Base-by-base conservation (phyloP, 352 stramenopile genomes). In the Saprolegnia parasitica region DNA sequence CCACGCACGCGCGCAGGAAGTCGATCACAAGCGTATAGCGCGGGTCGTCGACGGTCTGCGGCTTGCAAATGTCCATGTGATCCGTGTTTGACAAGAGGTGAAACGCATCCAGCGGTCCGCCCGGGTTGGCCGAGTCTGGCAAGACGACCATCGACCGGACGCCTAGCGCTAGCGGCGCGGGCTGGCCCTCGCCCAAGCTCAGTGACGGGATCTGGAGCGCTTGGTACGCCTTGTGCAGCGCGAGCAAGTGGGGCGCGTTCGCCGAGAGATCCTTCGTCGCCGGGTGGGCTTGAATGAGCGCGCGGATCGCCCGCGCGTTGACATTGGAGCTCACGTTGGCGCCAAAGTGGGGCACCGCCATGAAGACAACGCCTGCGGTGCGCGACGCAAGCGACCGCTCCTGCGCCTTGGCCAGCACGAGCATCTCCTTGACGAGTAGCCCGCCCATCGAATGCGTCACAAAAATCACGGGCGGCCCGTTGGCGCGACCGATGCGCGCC, bases 31-130 rank as follows among this genome's bases (percentile, higher is more conserved):
- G 78, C 45, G 79, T 74, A 71, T 92, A 95, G 24, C 91, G 80
- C 37, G 75, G 75, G 57, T 92, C 81, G 32, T 83, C 63, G n/a
- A 71, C 46, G 24, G 71, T 79, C 74, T 90, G 89, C 20, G 80
- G 81, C 72, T 95, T 95, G 77, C 84, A 95, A 68, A 95, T 95
- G 20, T 86, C 91, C 84, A 95, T 95, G 78, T 95, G 87, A 56
- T 95, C 82, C 13, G 83, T 76, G 58, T 77, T 73, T 0, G 76
- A 58, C 35, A 93, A 68, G 24, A 92, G 65, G 65, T 83, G 80
- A 67, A 95, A 95, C 47, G 76, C 72, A 16, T 83, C 84, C 29
- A 87, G 72, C 18, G 15, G 39, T 23, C 46, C 23, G n/a, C 83
- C 78, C 29, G 87, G 87, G 32, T 95, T 76, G 1, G 87, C 87